Percentiles rank a stretch among this genome's conserved stretches.
These are phyloP conservation scores for Secale cereale DNA, from an alignment of 176 grass and related monocot genomes.

Conservation along the genomic window DNA sequence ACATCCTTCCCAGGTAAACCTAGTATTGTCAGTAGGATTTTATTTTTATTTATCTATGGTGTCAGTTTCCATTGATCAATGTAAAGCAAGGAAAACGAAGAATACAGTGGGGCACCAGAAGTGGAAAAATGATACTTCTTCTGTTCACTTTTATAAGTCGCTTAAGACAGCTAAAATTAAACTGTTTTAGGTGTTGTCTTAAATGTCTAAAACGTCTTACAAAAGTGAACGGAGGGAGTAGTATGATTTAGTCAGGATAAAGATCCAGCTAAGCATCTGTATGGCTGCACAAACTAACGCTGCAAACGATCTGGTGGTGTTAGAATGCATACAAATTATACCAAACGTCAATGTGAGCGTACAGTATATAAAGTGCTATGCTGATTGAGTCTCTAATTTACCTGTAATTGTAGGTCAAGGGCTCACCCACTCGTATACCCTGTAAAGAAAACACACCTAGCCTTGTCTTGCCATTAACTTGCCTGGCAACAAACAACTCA, in stretches of 20 bases:
- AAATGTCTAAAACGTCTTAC: too few relatives aligned
- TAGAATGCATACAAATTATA: not conserved
- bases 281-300: not conserved
- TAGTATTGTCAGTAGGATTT: not conserved
- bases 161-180: too few relatives aligned
- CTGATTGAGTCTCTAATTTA: conserved; percentile 30
- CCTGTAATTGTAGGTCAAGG: conserved; percentile 86
- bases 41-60: not conserved
- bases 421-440: conserved; percentile 46
- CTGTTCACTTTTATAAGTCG: too few relatives aligned
- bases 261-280: not conserved
- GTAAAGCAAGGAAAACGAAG: not conserved
- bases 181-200: too few relatives aligned
- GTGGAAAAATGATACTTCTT: not conserved
- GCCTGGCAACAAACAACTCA: conserved; percentile 29
- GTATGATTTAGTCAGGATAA: not conserved
- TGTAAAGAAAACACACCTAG: conserved; percentile 67
- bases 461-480: conserved; percentile 64
- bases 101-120: not conserved
- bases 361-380: not conserved
- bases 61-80: not conserved
- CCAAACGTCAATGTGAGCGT: not conserved
- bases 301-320: not conserved
- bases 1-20: not conserved
- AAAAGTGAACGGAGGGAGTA: too few relatives aligned